These are phyloP conservation scores for Lactifluus volemus DNA, from an alignment of 768 basidiomycete genomes.

Conservation along the genomic window DNA sequence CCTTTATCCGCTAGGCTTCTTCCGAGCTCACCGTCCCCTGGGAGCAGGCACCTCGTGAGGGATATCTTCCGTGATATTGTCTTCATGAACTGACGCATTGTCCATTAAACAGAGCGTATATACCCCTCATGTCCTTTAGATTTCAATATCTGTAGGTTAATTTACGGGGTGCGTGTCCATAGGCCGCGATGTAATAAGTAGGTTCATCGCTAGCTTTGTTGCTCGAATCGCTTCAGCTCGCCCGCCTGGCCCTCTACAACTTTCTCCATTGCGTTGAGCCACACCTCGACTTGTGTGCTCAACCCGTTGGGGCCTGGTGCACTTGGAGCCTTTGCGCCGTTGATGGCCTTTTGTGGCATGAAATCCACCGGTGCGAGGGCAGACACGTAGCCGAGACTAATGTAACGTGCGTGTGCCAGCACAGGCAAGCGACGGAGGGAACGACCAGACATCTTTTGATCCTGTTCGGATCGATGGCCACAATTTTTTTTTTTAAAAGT, in stretches of 20 bases:
- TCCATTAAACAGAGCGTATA: background rate
- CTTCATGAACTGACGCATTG: background rate
- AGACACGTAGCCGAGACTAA: slow-evolving; percentile 33
- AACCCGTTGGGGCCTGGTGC: slow-evolving; percentile 16
- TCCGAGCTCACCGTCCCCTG: background rate
- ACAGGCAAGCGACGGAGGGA: slow-evolving; percentile 90
- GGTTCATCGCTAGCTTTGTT: background rate
- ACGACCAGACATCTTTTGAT: slow-evolving; percentile 84
- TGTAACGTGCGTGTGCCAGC: slow-evolving; percentile 78
- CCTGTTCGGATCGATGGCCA: slow-evolving; percentile 29
- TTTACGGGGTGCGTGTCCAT: background rate
- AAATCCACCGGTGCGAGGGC: background rate
- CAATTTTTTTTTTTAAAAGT: background rate
- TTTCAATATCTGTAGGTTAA: background rate
- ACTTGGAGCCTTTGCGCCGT: background rate
- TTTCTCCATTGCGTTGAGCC: slow-evolving; percentile 81
- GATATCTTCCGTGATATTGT: background rate
- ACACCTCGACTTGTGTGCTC: slow-evolving; percentile 46
- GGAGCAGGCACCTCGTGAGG: background rate
- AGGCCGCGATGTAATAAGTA: background rate
- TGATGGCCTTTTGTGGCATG: slow-evolving; percentile 1
- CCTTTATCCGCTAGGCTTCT: background rate
- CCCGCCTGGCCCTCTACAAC: slow-evolving; percentile 53
- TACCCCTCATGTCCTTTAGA: background rate
- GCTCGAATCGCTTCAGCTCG: slow-evolving; percentile 41